Evolutionary conservation across 495 filamentous ascomycete genomes (phyloP), one percentile per base, ranked within the genome.

Genomic region (Pyrenula aspistea): DNA sequence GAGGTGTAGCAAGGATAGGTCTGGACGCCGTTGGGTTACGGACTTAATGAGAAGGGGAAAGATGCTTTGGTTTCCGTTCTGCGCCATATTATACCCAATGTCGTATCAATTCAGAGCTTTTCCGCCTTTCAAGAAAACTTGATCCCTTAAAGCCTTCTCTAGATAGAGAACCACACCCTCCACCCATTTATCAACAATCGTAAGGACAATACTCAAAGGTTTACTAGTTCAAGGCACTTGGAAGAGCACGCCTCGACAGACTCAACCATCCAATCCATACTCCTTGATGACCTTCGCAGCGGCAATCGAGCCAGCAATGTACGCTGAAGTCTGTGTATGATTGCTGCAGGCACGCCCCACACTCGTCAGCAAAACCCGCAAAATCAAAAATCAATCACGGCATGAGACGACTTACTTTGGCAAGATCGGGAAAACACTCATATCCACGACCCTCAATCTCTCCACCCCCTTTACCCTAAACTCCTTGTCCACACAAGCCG

Each of bases 371-470:
- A n/a, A n/a, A n/a, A n/a, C n/a, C n/a, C n/a, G n/a, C n/a, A n/a
- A n/a, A n/a, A n/a, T n/a, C n/a, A n/a, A n/a, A n/a, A n/a, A n/a
- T n/a, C n/a, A n/a, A n/a, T n/a, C n/a, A n/a, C n/a, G n/a, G n/a
- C n/a, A n/a, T n/a, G n/a, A n/a, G n/a, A n/a, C 72, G 10, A 56
- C 53, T 8, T 24, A 52, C 50, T 52, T 52, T 8, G 68, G 65
- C 56, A 84, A 56, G n/a, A 86, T 62, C 2, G 84, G 84, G 22
- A 84, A 70, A 51, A 84, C 77, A 60, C 82, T 85, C 69, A 83
- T 79, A 70, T 88, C 85, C 2, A 76, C 81, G 2, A 87, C 73
- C 10, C 85, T 74, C 58, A 88, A 64, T 0, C 69, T 67, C 49
- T 81, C 67, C 20, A 84, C 61, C 0, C 83, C 85, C 3, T 72